Conservation (phyloP, 1,284 basidiomycete genomes). For the Sanghuangporus sanghuang region DNA sequence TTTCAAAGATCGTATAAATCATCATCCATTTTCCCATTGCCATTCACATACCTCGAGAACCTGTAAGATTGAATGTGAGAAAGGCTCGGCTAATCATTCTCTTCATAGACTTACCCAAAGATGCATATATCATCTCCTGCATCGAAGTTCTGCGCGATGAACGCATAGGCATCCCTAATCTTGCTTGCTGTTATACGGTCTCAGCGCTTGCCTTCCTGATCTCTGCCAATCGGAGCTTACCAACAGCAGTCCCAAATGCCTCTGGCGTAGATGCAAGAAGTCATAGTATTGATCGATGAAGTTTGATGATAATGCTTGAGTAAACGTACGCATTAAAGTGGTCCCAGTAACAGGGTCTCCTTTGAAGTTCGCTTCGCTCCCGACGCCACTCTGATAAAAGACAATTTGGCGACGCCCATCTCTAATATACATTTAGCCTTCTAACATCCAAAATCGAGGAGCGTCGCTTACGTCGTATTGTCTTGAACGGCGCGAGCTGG, state of each 20-base stretch:
- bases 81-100: neutral
- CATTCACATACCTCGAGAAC: conserved; percentile 15
- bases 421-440: conserved; percentile 2
- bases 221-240: conserved; percentile 10
- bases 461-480: neutral
- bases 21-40: neutral
- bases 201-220: neutral
- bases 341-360: conserved; percentile 16
- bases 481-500: neutral
- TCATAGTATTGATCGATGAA: neutral
- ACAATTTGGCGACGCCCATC: conserved; percentile 21
- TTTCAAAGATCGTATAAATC: neutral
- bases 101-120: conserved; percentile 20
- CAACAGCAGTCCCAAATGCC: conserved; percentile 20
- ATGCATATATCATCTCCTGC: conserved; percentile 24
- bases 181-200: conserved; percentile 21
- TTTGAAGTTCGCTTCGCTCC: conserved; percentile 22
- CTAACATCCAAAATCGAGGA: neutral
- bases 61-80: neutral
- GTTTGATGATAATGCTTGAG: neutral
- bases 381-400: conserved; percentile 26
- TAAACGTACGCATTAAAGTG: conserved; percentile 15
- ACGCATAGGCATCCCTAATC: conserved; percentile 25
- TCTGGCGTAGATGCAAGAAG: conserved; percentile 7
- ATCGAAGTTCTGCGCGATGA: conserved; percentile 24